These are phyloP conservation scores for Drosera capensis DNA, from an alignment of 148 eudicot species.

Conservation along the genomic window DNA sequence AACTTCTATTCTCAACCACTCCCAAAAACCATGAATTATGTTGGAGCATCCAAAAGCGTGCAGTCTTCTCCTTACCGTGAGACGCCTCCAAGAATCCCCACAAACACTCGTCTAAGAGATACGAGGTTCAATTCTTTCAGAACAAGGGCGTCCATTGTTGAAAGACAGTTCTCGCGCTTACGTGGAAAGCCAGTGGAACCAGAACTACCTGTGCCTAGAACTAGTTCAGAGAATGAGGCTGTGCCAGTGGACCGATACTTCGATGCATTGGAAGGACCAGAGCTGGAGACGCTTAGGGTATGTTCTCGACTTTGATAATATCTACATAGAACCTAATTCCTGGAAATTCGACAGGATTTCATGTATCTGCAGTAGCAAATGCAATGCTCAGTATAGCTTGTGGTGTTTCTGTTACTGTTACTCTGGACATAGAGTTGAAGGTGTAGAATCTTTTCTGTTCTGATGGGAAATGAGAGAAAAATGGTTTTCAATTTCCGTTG, in stretches of 20 bases:
- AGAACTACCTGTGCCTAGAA: not conserved
- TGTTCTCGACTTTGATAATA: too few relatives aligned
- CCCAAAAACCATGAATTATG: slow-evolving; percentile 15
- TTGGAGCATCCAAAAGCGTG: not conserved
- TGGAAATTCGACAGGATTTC: too few relatives aligned
- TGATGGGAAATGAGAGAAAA: too few relatives aligned
- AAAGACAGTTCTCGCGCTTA: not conserved
- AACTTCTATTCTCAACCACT: slow-evolving; percentile 57
- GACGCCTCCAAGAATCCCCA: not conserved
- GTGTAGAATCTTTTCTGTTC: too few relatives aligned
- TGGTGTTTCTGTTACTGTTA: too few relatives aligned
- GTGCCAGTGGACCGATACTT: slow-evolving; percentile 8
- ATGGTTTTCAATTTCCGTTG: too few relatives aligned
- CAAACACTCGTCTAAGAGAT: not conserved
- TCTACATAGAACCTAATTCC: too few relatives aligned
- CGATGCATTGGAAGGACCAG: slow-evolving; percentile 8
- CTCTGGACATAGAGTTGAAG: too few relatives aligned
- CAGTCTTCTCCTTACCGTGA: not conserved
- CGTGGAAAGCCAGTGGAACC: not conserved
- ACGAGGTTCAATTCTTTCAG: slow-evolving; percentile 3
- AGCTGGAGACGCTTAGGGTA: slow-evolving; percentile 7
- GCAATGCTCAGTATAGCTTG: too few relatives aligned
- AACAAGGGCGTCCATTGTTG: slow-evolving; percentile 1
- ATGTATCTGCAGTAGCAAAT: too few relatives aligned
- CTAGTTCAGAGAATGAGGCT: not conserved